phyloP scores from a whole-genome alignment of 371 early-diverging fungal species.

The Rhizomucor pusillus region DNA sequence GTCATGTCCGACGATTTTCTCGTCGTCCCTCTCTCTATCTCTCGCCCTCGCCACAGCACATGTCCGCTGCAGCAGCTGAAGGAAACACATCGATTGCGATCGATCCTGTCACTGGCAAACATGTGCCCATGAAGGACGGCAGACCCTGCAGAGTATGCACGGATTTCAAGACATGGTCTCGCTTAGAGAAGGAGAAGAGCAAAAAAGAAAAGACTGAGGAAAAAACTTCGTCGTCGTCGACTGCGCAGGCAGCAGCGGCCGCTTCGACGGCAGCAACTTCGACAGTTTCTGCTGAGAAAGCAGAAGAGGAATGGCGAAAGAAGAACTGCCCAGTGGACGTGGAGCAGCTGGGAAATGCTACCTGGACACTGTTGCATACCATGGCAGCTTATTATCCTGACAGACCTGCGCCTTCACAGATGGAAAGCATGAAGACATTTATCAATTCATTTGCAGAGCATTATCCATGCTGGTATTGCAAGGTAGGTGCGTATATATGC shows the following conservation, averaged over 20 bases:
- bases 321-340: slow-evolving; percentile 88
- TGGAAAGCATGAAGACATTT: slow-evolving; percentile 70
- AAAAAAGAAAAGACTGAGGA: slow-evolving; percentile 15
- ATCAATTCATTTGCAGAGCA: slow-evolving; percentile 78
- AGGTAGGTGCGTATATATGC: slow-evolving; percentile 27
- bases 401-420: slow-evolving; percentile 73
- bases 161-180: slow-evolving; percentile 68
- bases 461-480: slow-evolving; percentile 95
- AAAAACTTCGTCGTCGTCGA: neutral
- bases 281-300: neutral
- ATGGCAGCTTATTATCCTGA: slow-evolving; percentile 98
- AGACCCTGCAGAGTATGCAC: slow-evolving; percentile 78
- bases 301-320: slow-evolving; percentile 37
- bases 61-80: neutral
- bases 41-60: slow-evolving; percentile 1
- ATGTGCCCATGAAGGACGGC: slow-evolving; percentile 51
- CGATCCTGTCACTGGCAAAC: slow-evolving; percentile 44
- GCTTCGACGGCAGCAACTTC: slow-evolving; percentile 8
- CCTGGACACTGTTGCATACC: slow-evolving; percentile 99
- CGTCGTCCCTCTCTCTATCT: no score
- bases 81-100: slow-evolving; percentile 13
- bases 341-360: slow-evolving; percentile 80
- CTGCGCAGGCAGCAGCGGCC: slow-evolving; percentile 9
- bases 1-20: no score
- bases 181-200: slow-evolving; percentile 32